Base-by-base conservation (phyloP, 2,329 filamentous ascomycete species). In the Aureobasidium sp. region DNA sequence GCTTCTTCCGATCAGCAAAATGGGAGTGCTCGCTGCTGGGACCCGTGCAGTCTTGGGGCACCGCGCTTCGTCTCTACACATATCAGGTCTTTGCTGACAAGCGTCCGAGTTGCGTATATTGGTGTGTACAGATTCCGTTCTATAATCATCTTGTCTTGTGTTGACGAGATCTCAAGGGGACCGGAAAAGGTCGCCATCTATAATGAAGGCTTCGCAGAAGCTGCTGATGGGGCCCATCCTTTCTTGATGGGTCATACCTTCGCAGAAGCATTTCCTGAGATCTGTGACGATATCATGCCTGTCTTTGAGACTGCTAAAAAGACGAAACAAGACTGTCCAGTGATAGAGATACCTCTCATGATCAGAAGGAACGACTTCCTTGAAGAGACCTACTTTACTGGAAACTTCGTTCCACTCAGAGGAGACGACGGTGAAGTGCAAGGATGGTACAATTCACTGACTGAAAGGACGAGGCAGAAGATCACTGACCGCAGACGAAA, bases 21-120 rank as follows among this genome's bases (percentile, higher is more conserved):
- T 83, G 81, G 81, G 71, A 71, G 3, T 68, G 69, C 13, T 82
- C 79, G 1, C 74, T 77, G 2, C 69, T 83, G 0, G 81, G 81
- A 0, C 75, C 76, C 1, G 76, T 82, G 69, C 65, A 72, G 2
- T 69, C 68, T 57, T 84, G 81, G 81, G 73, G 77, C n/a, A 56
- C 72, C 5, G 72, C 77, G 26, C 75, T 83, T 26, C 78, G 79
- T 37, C 77, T 81, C 59, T 74, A 72, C 2, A 77, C 77, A 57
- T 74, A 75, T 37, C 75, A 80, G 63, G 71, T 78, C 15, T 71
- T 80, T 41, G 75, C 77, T 20, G 78, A 80, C 66, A 76, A 76
- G 6, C 72, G 75, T 17, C 78, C 32, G 74, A 72, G 72, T 10
- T 71, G 39, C 6, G 37, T 62, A 3, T 62, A 53, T 20, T 62